Conservation (phyloP, 257 asterid species). For the Gentiana macrophylla region DNA sequence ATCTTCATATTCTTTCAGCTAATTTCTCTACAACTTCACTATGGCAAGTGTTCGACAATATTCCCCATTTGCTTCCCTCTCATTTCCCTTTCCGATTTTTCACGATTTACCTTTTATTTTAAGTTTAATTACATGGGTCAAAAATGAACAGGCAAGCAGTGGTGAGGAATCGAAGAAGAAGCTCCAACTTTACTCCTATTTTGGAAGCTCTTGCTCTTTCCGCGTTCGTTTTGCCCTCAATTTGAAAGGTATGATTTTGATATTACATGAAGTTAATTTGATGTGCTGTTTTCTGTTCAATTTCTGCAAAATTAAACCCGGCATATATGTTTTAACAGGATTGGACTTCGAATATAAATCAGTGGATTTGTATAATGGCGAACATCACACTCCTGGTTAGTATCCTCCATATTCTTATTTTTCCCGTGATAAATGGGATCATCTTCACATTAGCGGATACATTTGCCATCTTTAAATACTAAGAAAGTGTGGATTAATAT, state of each 20-base stretch:
- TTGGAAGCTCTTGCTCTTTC: constrained; percentile 4
- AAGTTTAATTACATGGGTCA: no score
- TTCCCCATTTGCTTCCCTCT: no score
- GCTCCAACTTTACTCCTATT: constrained; percentile 5
- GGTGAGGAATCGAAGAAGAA: background rate
- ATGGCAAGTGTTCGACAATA: no score
- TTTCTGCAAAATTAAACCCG: background rate
- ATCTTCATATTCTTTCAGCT: no score
- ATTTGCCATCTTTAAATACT: no score
- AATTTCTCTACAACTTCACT: no score
- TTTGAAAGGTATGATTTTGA: background rate
- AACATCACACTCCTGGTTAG: constrained; percentile 4
- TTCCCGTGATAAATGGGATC: background rate
- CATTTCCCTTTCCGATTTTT: no score
- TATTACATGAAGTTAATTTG: background rate
- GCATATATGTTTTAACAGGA: background rate
- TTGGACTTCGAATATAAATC: constrained; percentile 6
- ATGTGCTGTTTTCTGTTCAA: background rate
- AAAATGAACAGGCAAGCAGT: constrained; percentile 3
- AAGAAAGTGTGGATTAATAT: no score
- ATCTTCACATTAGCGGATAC: no score
- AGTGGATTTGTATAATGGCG: constrained; percentile 3
- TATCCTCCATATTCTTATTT: background rate
- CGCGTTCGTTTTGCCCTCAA: constrained; percentile 7
- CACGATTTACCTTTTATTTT: no score